These are phyloP conservation scores for Adiantum capillusveneris DNA, from an alignment of 75 land plant genomes.

Conservation along the genomic window DNA sequence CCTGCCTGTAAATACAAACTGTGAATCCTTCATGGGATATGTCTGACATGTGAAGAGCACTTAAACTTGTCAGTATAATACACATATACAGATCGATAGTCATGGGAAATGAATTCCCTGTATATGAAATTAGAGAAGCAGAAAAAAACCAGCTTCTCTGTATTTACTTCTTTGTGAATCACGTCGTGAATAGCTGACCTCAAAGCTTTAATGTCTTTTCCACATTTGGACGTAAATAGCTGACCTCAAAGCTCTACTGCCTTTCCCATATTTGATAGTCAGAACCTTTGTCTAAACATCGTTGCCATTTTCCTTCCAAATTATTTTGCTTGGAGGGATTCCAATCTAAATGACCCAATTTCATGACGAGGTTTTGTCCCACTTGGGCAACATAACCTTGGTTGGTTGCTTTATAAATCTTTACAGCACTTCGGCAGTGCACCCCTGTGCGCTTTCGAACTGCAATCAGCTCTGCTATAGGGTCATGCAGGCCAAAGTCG, in stretches of 20 bases:
- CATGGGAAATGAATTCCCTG: too few species aligned
- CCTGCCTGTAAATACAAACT: too few species aligned
- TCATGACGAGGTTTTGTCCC: constrained; percentile 47
- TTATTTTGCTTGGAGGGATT: constrained; percentile 65
- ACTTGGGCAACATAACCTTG: constrained; percentile 63
- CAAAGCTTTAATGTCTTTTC: constrained; percentile 13
- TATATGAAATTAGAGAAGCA: too few species aligned
- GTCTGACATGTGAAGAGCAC: too few species aligned
- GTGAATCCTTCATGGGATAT: too few species aligned
- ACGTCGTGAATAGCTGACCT: too few species aligned
- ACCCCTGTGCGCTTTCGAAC: constrained; percentile 54
- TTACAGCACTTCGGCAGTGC: constrained; percentile 57
- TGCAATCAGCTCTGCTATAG: constrained; percentile 53
- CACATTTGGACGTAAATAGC: too few species aligned
- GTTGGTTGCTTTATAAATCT: constrained; percentile 51
- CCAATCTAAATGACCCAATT: constrained; percentile 67
- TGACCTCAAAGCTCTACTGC: constrained; percentile 13
- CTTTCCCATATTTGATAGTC: constrained; percentile 68
- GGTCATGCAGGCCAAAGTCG: constrained; percentile 62
- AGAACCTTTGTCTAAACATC: constrained; percentile 47
- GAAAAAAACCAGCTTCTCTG: too few species aligned
- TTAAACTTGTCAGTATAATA: too few species aligned
- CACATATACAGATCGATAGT: too few species aligned
- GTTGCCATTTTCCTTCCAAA: constrained; percentile 58
- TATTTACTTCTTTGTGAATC: too few species aligned